phyloP scores from a whole-genome alignment of 768 basidiomycete genomes.

The Boletellus ananiceps region DNA sequence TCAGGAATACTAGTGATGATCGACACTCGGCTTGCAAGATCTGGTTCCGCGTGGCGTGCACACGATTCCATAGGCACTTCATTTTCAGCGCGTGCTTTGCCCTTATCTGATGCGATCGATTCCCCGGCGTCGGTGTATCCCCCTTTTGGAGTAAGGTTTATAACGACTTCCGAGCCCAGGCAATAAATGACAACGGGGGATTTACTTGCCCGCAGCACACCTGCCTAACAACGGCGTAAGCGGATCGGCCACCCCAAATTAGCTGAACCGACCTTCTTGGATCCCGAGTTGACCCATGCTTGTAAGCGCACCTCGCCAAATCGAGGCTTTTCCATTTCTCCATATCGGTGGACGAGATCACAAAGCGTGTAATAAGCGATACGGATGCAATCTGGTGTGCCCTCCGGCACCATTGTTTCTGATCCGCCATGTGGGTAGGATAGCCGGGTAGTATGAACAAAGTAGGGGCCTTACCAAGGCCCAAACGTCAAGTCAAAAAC shows the following conservation, averaged over 20 bases:
- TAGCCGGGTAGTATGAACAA: conserved; percentile 18
- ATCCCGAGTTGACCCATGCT: conserved; percentile 42
- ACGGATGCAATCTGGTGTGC: conserved; percentile 21
- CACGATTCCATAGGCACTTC: neutral
- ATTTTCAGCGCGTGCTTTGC: conserved; percentile 8
- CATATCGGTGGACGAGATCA: conserved; percentile 32
- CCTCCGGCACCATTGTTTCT: conserved; percentile 19
- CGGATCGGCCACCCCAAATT: neutral
- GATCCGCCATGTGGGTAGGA: conserved; percentile 9
- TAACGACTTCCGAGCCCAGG: conserved; percentile 21
- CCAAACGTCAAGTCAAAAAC: conserved; percentile 2
- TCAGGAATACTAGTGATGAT: neutral
- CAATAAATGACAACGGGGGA: conserved; percentile 22
- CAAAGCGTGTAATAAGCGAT: conserved; percentile 27
- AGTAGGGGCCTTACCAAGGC: conserved; percentile 25
- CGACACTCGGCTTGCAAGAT: neutral
- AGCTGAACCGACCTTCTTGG: conserved; percentile 29
- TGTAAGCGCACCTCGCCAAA: conserved; percentile 35
- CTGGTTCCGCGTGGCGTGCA: neutral
- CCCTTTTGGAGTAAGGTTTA: conserved; percentile 22
- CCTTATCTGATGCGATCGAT: conserved; percentile 5
- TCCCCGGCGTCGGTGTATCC: conserved; percentile 17
- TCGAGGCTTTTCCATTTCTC: conserved; percentile 27
- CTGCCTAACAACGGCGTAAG: conserved; percentile 19
- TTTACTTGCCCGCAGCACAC: conserved; percentile 19